A percentile compares a stretch with the other conserved stretches of the same genome.
phyloP scores from a whole-genome alignment of 208 protist species.

The Herpetomonas muscarum region DNA sequence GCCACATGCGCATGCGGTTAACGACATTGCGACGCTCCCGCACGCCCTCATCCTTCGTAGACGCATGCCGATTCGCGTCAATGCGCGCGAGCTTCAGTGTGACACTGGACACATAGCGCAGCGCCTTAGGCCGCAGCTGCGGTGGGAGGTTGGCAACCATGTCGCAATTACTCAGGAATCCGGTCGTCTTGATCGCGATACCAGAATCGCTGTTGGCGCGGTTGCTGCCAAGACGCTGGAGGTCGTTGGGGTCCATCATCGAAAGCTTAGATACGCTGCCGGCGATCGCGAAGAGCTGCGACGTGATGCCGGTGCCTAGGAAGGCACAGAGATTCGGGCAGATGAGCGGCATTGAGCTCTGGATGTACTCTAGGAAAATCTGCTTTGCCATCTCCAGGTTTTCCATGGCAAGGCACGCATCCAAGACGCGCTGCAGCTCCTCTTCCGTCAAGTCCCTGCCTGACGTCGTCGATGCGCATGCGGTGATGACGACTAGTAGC shows the following conservation, averaged over 20 bases:
- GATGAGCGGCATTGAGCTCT: conserved; percentile 88
- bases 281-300: conserved; percentile 86
- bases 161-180: conserved; percentile 86
- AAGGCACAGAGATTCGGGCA: conserved; percentile 91
- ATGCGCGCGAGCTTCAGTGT: conserved; percentile 72
- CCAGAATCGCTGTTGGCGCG: conserved; percentile 49
- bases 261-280: conserved; percentile 71
- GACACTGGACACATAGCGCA: conserved; percentile 64
- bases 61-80: conserved; percentile 71
- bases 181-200: conserved; percentile 71
- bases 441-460: conserved; percentile 56
- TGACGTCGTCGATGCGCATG: conserved; percentile 82
- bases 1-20: conserved; percentile 70
- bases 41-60: conserved; percentile 67
- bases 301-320: conserved; percentile 88
- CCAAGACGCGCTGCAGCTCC: conserved; percentile 58
- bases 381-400: conserved; percentile 90
- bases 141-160: conserved; percentile 75
- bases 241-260: conserved; percentile 60
- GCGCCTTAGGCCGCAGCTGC: conserved; percentile 79
- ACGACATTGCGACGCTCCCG: conserved; percentile 46
- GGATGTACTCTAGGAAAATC: conserved; percentile 91
- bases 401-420: conserved; percentile 88
- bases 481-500: conserved; percentile 79
- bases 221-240: conserved; percentile 68